These are phyloP conservation scores for Sequoiadendron giganteum DNA, from an alignment of 75 land plant species.

Conservation along the genomic window DNA sequence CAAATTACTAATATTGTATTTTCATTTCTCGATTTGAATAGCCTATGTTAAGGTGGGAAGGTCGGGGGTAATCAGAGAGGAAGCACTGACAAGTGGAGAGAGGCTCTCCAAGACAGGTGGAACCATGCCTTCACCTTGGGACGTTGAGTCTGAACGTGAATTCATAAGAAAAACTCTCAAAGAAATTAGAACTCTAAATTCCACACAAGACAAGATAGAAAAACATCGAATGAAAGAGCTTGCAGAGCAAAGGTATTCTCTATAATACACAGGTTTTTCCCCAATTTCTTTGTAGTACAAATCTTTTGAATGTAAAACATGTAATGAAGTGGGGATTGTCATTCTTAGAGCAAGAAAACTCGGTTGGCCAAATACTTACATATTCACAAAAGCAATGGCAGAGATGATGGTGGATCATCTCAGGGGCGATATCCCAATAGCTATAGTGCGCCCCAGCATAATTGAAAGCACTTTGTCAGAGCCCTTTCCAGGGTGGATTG, in stretches of 20 bases:
- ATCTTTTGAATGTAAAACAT: too few relatives aligned
- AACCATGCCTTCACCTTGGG: neutral
- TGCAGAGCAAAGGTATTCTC: constrained; percentile 15
- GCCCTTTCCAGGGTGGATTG: constrained; percentile 90
- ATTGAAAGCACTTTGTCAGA: constrained; percentile 67
- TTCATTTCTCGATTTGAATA: neutral
- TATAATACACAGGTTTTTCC: constrained; percentile 23
- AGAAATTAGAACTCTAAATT: neutral
- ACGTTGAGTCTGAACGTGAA: neutral
- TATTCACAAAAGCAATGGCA: constrained; percentile 82
- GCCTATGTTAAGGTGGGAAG: neutral
- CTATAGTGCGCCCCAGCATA: constrained; percentile 65
- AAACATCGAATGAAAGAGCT: neutral
- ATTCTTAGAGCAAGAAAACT: constrained; percentile 47
- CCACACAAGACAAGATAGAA: neutral
- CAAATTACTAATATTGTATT: neutral
- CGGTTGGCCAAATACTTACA: constrained; percentile 85
- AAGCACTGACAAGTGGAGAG: neutral
- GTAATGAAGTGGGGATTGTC: neutral
- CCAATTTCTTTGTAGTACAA: neutral
- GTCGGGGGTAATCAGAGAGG: neutral
- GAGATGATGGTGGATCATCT: constrained; percentile 52
- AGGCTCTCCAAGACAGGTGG: neutral
- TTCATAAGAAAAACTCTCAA: neutral
- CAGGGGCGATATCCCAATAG: constrained; percentile 44